phyloP scores from a whole-genome alignment of 208 protist species.

The Blastocrithidia nonstop region DNA sequence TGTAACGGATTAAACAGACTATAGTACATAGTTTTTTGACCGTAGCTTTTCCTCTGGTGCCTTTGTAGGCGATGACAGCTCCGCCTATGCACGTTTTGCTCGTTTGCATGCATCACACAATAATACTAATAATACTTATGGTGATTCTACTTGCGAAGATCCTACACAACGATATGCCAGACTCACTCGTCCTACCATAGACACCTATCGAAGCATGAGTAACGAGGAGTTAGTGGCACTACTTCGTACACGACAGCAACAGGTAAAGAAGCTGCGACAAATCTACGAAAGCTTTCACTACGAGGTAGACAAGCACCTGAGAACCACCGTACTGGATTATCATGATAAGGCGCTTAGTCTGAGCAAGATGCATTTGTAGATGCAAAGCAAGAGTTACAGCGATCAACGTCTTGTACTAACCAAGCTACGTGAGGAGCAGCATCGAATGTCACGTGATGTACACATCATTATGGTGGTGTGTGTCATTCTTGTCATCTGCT shows the following conservation, averaged over 20 bases:
- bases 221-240: conserved; percentile 27
- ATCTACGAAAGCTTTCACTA: conserved; percentile 82
- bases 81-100: conserved; percentile 9
- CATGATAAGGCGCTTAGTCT: conserved; percentile 78
- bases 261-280: conserved; percentile 35
- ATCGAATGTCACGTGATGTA: conserved; percentile 68
- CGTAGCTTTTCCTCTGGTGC: conserved; percentile 53
- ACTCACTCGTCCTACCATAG: too few species aligned
- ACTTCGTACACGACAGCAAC: conserved; percentile 31
- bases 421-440: conserved; percentile 72
- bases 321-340: conserved; percentile 79
- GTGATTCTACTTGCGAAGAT: too few species aligned
- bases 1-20: too few species aligned
- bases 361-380: conserved; percentile 76
- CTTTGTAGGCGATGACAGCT: conserved; percentile 47
- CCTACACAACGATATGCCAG: too few species aligned
- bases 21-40: too few species aligned
- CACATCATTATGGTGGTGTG: conserved; percentile 40
- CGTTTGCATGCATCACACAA: too few species aligned
- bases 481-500: conserved; percentile 32
- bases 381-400: conserved; percentile 60
- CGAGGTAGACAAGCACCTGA: conserved; percentile 58
- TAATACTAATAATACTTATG: too few species aligned
- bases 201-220: conserved; percentile 56
- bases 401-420: conserved; percentile 66